Evolutionary conservation across 2,329 filamentous ascomycete species (phyloP), one percentile per base, ranked within the genome.

Genomic region (Phoma herbarum): DNA sequence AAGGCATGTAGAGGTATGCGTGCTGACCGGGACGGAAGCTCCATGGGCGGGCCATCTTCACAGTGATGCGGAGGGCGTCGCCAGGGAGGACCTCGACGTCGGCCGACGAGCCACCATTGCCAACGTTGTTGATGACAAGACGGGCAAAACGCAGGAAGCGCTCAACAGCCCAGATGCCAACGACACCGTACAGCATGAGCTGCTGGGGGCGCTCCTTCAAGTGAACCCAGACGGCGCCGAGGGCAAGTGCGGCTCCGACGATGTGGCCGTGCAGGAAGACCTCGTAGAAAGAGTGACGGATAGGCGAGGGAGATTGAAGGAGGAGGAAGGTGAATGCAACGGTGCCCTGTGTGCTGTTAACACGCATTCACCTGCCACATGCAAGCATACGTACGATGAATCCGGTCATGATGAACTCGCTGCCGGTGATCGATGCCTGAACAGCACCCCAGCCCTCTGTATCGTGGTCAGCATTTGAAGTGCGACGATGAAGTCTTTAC

Each of bases 201-300:
- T 90, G 87, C 18, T 88, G 85, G 3, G 82, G 79, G 26, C 87
- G 78, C 5, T 59, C 68, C 61, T 83, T 80, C 43, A 90, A 76
- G 61, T 87, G 90, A 66, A 90, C 86, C 84, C 87, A 93, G 6
- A 92, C 77, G 11, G 85, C 88, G 39, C 85, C 82, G 54, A 91
- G 77, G 8, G 85, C 80, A 16, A 86, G 72, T 18, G 85, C 82
- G 31, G 87, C 90, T 23, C 87, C 82, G 4, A 82, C 69, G 57
- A 92, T 90, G 77, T 94, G 90, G 31, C 90, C 72, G 56, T 90
- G 80, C 75, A 93, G 86, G 83, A 93, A 93, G 2, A 83, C 85
- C 77, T 93, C 90, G 75, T 93, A 93, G 72, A 90, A 92, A 16
- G 90, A 90, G 72, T 93, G 90, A 56, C 91, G 85, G 26, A 92